Evolutionary conservation across 192 early-diverging fungal species (phyloP), one percentile per base, ranked within the genome.

Genomic region (Endogone sp.): DNA sequence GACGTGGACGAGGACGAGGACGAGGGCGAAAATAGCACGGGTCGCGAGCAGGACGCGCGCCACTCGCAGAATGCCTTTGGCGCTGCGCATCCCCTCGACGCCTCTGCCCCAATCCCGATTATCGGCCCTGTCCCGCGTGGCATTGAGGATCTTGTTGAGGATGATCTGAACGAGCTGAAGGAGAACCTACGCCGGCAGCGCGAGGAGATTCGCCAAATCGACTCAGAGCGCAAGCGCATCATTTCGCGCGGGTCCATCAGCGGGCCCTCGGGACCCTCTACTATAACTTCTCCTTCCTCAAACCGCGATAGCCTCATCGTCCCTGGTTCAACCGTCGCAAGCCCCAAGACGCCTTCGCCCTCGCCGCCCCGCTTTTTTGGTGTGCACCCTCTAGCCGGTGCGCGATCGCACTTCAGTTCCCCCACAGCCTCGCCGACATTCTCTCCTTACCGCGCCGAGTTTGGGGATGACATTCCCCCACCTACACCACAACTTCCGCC

Each of bases 401-500:
- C 75, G 23, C 79, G 76, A 23, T 71, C 69, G n/a, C 70, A 56
- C 6, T 64, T 73, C 16, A 21, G 32, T 21, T 44, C 55, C 10
- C 75, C 65, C 31, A 70, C 74, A 10, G 73, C 77, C 1, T 55
- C 73, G 10, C 64, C 80, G 44, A 62, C 72, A 56, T 64, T 76
- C 56, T 55, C 75, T 8, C 69, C 70, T 21, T 71, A 68, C 25
- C 65, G 74, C 57, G 69, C 76, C 21, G 69, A 70, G 71, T 69
- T 73, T 55, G 71, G 64, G 44, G 76, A 74, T 56, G 75, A 68
- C 57, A 70, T 76, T 31, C 70, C 69, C 22, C 69, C 59, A 23
- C 65, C 55, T 69, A 77, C 56, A 65, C 67, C 22, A 54, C 49
- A 72, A 9, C 66, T 72, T 49, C 80, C 82, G 44, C 67, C 75